Evolutionary conservation across 495 filamentous ascomycete genomes (phyloP).

Genomic region (Aspergillus leporis): DNA sequence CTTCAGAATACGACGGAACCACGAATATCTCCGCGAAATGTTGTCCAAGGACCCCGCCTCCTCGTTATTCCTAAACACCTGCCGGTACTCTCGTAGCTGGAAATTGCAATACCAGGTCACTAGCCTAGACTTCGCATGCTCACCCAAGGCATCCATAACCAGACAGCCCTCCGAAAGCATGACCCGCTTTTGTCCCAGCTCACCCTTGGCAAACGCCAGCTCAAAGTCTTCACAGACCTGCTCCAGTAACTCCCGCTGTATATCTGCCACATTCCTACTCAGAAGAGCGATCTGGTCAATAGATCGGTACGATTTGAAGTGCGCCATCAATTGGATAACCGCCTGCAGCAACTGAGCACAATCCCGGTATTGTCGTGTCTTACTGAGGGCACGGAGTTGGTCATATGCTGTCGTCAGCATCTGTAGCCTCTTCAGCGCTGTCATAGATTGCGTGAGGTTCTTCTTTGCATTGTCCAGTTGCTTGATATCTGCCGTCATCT

Average conservation of each 20-base stretch:
- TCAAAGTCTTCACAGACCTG: slow-evolving; percentile 99
- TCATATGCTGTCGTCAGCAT: slow-evolving; percentile 99
- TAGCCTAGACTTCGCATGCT: slow-evolving; percentile 77
- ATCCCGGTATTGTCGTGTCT: slow-evolving; percentile 89
- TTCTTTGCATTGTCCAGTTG: slow-evolving; percentile 93
- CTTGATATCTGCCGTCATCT: slow-evolving; percentile 99
- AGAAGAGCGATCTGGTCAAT: slow-evolving; percentile 97
- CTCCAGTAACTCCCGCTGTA: slow-evolving; percentile 91
- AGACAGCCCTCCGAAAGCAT: slow-evolving; percentile 83
- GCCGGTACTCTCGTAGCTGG: slow-evolving; percentile 90
- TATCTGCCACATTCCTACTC: slow-evolving; percentile 87
- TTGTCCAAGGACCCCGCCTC: slow-evolving; percentile 97
- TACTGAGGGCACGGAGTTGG: slow-evolving; percentile 81
- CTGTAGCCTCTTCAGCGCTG: slow-evolving; percentile 92
- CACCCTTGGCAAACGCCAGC: slow-evolving; percentile 86
- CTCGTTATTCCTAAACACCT: slow-evolving; percentile 93
- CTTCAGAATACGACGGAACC: slow-evolving; percentile 95
- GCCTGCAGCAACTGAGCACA: slow-evolving; percentile 94
- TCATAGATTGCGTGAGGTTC: slow-evolving; percentile 97
- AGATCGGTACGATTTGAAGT: slow-evolving; percentile 97
- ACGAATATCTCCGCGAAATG: slow-evolving; percentile 90
- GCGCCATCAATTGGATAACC: slow-evolving; percentile 95
- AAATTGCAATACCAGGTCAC: slow-evolving; percentile 99
- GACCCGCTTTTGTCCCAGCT: slow-evolving; percentile 67
- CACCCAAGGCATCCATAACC: slow-evolving; percentile 94